Base-by-base conservation (phyloP, 768 basidiomycete genomes). In the Suillus subluteus region DNA sequence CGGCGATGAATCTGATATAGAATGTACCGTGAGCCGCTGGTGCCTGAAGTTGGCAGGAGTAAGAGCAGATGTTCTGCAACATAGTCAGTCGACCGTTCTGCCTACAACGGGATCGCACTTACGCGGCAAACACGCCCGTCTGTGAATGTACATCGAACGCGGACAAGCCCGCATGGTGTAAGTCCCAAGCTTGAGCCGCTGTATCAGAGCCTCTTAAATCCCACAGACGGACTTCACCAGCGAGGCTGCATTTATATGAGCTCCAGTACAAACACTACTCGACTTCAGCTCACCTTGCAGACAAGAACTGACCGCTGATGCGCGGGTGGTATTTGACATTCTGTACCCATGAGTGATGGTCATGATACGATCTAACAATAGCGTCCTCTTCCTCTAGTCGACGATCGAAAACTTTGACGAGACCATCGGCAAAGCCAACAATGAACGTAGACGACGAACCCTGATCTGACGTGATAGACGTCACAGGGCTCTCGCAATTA, bases 361-460 rank as follows among this genome's bases (percentile, higher is more conserved):
- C 87, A 48, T 83, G 80, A 74, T 92, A 96, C 2, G 87, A 87
- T 61, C 91, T 82, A 21, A 98, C 87, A 21, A 97, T 89, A 6
- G 94, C 88, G 65, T 95, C 89, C 9, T 95, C 90, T 62, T 91
- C 89, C 68, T 90, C 88, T 15, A 94, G 77, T n/a, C 98, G 88
- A 41, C 92, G 90, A 80, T 99, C 98, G 78, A 96, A 99, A 3
- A 98, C 82, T 71, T 92, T 90, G 62, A 99, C 86, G 5, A 84
- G 84, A 13, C 98, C 98, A 76, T 99, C 95, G 18, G 92, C 98
- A 75, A 98, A 98, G 65, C 96, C 90, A 11, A 95, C 92, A 16
- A 93, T 83, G 78, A 98, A 95, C 2, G 89, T 89, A 65, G 92
- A 88, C 21, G 91, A 88, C 0, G 88, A 84, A 16, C 88, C 88